Percentiles rank a stretch among this genome's conserved stretches.
phyloP scores from a whole-genome alignment of 495 filamentous ascomycete genomes.

The Penicillium cosmopolitanum region DNA sequence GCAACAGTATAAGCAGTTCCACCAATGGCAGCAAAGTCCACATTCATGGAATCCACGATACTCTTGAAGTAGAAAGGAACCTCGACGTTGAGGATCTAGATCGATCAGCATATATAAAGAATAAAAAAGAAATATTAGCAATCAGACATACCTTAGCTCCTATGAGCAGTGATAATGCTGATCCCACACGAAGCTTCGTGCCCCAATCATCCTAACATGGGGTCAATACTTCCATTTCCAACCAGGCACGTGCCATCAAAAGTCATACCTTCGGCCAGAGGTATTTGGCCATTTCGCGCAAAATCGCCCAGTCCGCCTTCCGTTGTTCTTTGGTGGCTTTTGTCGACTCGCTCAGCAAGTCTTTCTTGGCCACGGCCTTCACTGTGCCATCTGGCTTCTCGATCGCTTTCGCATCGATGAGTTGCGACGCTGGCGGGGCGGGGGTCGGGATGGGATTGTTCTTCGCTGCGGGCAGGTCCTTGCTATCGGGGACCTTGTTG shows the following conservation, averaged over 20 bases:
- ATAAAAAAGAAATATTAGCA: background rate
- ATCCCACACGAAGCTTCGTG: slow-evolving; percentile 80
- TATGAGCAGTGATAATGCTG: slow-evolving; percentile 78
- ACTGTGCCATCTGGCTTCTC: slow-evolving; percentile 31
- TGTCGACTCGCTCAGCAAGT: slow-evolving; percentile 58
- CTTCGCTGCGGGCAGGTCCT: slow-evolving; percentile 16
- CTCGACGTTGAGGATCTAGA: slow-evolving; percentile 87
- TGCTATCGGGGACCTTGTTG: slow-evolving; percentile 24
- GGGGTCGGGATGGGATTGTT: slow-evolving; percentile 13
- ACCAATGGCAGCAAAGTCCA: slow-evolving; percentile 81
- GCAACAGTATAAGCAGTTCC: slow-evolving; percentile 88
- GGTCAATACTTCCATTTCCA: background rate
- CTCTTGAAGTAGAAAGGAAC: slow-evolving; percentile 98
- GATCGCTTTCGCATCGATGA: slow-evolving; percentile 23
- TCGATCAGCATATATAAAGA: slow-evolving; percentile 10
- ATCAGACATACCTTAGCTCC: slow-evolving; percentile 71
- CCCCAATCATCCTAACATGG: slow-evolving; percentile 66
- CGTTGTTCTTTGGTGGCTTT: slow-evolving; percentile 80
- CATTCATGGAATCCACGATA: slow-evolving; percentile 96
- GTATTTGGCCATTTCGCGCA: slow-evolving; percentile 95
- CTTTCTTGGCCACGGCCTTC: slow-evolving; percentile 47
- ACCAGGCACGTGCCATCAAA: slow-evolving; percentile 6
- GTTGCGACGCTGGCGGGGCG: slow-evolving; percentile 20
- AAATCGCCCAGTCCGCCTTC: slow-evolving; percentile 97
- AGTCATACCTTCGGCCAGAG: slow-evolving; percentile 84